These are phyloP conservation scores for Limonium bicolor DNA, from an alignment of 148 eudicot genomes.

Conservation along the genomic window DNA sequence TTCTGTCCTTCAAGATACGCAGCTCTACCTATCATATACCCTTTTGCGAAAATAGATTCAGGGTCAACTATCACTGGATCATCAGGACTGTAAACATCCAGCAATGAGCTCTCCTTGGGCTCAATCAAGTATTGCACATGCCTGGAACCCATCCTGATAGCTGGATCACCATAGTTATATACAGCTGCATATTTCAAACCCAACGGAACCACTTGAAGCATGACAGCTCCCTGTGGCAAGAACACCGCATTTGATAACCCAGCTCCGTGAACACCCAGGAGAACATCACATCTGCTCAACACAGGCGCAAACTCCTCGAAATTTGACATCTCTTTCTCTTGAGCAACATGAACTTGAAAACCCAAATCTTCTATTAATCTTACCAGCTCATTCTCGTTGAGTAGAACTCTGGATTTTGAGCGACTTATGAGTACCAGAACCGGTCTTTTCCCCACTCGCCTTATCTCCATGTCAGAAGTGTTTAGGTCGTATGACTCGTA, in stretches of 20 bases:
- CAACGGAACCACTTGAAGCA: conserved; percentile 10
- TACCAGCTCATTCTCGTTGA: conserved; percentile 15
- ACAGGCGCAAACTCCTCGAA: conserved; percentile 3
- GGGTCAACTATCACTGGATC: conserved; percentile 20
- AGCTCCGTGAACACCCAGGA: conserved; percentile 18
- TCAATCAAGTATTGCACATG: conserved; percentile 24
- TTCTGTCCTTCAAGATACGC: conserved; percentile 27
- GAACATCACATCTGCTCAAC: conserved; percentile 10
- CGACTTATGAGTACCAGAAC: conserved; percentile 19
- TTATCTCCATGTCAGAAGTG: too few relatives aligned
- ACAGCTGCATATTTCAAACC: conserved; percentile 13
- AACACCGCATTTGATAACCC: conserved; percentile 13
- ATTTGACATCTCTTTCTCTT: conserved; percentile 9
- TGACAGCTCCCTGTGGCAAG: conserved; percentile 12
- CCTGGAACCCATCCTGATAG: conserved; percentile 20
- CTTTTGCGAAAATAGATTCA: conserved; percentile 5
- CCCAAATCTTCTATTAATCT: conserved; percentile 14
- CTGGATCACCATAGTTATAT: conserved; percentile 18
- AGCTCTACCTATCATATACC: conserved; percentile 12
- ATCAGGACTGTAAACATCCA: conserved; percentile 11
- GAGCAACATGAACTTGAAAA: conserved; percentile 16
- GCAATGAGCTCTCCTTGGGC: conserved; percentile 21
- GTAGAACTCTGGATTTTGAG: conserved; percentile 10
- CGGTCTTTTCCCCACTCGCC: background rate
- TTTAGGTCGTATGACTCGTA: conserved; percentile 15